Base-by-base conservation (phyloP, 768 basidiomycete genomes). In the Lactarius trivialis region DNA sequence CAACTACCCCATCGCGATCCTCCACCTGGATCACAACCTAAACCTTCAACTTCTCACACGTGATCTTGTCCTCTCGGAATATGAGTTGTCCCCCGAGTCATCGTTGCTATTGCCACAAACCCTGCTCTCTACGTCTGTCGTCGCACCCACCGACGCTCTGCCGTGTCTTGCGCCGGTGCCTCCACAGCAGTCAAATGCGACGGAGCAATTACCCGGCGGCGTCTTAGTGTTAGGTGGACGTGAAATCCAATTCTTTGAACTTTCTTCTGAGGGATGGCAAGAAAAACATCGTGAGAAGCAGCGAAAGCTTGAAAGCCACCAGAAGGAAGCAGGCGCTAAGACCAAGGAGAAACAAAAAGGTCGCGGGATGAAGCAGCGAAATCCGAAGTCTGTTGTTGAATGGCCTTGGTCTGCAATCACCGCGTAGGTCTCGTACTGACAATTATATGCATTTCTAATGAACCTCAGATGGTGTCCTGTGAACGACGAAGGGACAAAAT, bases 331-430 rank as follows among this genome's bases (percentile, higher is more conserved):
- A 48, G 77, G 81, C 49, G 72, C 72, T 14, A 78, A 77, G 61
- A 83, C 83, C 1, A 79, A 74, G 62, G 76, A 79, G 58, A 86
- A 86, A 66, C 84, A 87, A 65, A 74, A 75, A 39, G 84, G 82
- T 62, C 73, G 79, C 54, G 84, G 84, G 61, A 74, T 70, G 24
- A 79, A 75, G 72, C 81, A 76, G 66, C 76, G 81, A 61, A 89
- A 83, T 62, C 73, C 85, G 0, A 78, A 75, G 39, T 82, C 81
- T 0, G 69, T 71, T 37, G 78, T 90, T 17, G 80, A 83, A 15
- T 91, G 90, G 91, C 88, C 88, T 8, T 91, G 88, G 84, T 81
- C 79, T 61, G 82, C 85, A 63, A 77, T 92, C 43, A 78, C 82
- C 64, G 83, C 86, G 90, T 92, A 70, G 67, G 85, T 74, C 28